phyloP scores from a whole-genome alignment of 2,329 filamentous ascomycete species.

The Aspergillus bombycis region DNA sequence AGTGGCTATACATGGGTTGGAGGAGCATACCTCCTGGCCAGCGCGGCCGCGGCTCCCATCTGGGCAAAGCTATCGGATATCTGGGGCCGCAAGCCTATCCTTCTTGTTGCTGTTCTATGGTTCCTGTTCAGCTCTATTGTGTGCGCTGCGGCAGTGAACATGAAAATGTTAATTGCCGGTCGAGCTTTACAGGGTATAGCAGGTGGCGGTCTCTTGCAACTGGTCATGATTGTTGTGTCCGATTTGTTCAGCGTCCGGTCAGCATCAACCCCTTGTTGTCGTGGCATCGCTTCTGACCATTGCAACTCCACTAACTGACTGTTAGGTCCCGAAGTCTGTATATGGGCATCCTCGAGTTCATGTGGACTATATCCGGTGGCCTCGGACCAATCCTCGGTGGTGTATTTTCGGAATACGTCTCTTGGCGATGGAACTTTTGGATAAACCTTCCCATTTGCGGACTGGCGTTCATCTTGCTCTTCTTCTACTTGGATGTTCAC shows the following conservation, averaged over 20 bases:
- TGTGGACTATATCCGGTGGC: conserved; percentile 58
- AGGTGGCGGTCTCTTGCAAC: conserved; percentile 54
- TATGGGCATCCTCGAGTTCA: conserved; percentile 53
- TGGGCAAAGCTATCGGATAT: conserved; percentile 67
- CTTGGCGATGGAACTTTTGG: conserved; percentile 60
- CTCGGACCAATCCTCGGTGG: conserved; percentile 59
- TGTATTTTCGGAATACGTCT: conserved; percentile 42
- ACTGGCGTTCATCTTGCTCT: conserved; percentile 51
- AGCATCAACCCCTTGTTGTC: neutral
- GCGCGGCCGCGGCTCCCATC: conserved; percentile 65
- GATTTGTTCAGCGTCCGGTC: conserved; percentile 56
- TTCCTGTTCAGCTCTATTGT: conserved; percentile 56
- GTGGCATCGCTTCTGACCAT: neutral
- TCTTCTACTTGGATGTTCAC: conserved; percentile 57
- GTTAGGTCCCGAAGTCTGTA: conserved; percentile 50
- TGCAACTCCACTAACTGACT: neutral
- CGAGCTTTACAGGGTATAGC: conserved; percentile 57
- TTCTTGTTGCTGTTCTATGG: conserved; percentile 50
- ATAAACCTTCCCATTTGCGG: conserved; percentile 57
- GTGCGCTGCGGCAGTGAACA: conserved; percentile 49
- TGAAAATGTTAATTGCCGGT: conserved; percentile 57
- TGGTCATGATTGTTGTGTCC: conserved; percentile 57
- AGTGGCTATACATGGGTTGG: conserved; percentile 78
- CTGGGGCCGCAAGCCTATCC: conserved; percentile 59
- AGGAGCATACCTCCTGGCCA: conserved; percentile 71